These are phyloP conservation scores for Aspergillus alliaceus DNA, from an alignment of 2,329 filamentous ascomycete species.

Conservation along the genomic window DNA sequence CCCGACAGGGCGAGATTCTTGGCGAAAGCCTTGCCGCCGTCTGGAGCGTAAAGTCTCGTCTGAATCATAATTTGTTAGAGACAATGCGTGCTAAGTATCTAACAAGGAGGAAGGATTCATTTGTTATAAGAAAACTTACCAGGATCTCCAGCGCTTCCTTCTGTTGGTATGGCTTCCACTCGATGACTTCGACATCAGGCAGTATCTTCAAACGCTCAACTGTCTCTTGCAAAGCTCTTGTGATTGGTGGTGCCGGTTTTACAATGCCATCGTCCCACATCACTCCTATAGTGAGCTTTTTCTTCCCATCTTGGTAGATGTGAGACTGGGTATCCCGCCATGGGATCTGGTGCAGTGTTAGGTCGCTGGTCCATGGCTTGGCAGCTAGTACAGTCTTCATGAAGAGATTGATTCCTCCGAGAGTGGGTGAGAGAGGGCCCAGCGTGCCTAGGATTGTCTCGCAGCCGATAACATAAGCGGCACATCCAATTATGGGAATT, in stretches of 20 bases:
- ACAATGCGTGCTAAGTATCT: too few species aligned
- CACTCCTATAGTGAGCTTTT: conserved; percentile 57
- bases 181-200: conserved; percentile 23
- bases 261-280: conserved; percentile 64
- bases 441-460: conserved; percentile 24
- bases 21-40: conserved; percentile 10
- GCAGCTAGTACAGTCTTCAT: conserved; percentile 40
- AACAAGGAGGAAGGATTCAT: too few species aligned
- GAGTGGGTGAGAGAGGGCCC: conserved; percentile 56
- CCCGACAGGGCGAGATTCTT: background rate
- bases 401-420: conserved; percentile 50
- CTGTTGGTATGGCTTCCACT: conserved; percentile 48
- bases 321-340: conserved; percentile 41
- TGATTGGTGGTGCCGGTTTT: conserved; percentile 62
- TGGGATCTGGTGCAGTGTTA: conserved; percentile 53
- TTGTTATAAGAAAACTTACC: background rate
- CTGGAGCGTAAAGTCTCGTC: conserved; percentile 8
- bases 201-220: conserved; percentile 26
- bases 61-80: too few species aligned
- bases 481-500: conserved; percentile 17
- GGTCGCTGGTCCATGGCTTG: conserved; percentile 55
- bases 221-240: conserved; percentile 53
- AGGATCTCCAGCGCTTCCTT: conserved; percentile 48
- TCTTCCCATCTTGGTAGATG: conserved; percentile 18
- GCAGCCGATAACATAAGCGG: conserved; percentile 20